Evolutionary conservation across 2,329 filamentous ascomycete genomes (phyloP).

Genomic region (Ophiocordyceps sinensis): DNA sequence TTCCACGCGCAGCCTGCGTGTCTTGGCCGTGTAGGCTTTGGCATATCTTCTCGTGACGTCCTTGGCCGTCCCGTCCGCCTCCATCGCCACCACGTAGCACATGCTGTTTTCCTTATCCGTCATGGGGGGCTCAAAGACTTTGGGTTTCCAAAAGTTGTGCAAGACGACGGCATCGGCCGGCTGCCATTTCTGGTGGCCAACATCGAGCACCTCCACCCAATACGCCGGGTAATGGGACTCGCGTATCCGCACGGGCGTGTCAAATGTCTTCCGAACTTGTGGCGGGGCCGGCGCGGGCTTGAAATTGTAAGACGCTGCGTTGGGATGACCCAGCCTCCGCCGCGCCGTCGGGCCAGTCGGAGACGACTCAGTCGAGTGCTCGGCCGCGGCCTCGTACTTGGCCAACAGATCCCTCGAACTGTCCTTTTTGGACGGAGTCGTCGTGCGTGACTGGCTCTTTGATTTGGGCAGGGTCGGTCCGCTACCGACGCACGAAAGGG

Average conservation of each 20-base stretch:
- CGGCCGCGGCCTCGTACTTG: slow-evolving; percentile 21
- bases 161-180: slow-evolving; percentile 77
- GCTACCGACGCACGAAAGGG: slow-evolving; percentile 51
- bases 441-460: slow-evolving; percentile 13
- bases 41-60: slow-evolving; percentile 84
- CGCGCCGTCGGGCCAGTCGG: slow-evolving; percentile 23
- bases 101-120: slow-evolving; percentile 64
- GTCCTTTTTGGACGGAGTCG: slow-evolving; percentile 17
- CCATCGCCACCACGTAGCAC: slow-evolving; percentile 74
- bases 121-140: slow-evolving; percentile 68
- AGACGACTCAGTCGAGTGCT: slow-evolving; percentile 18
- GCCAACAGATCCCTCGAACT: slow-evolving; percentile 10
- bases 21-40: slow-evolving; percentile 84
- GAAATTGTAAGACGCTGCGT: slow-evolving; percentile 37
- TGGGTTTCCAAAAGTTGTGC: slow-evolving; percentile 56
- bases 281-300: slow-evolving; percentile 27
- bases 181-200: slow-evolving; percentile 81
- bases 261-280: slow-evolving; percentile 15
- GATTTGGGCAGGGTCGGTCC: slow-evolving; percentile 33
- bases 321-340: slow-evolving; percentile 37
- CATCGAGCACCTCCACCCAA: slow-evolving; percentile 87
- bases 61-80: slow-evolving; percentile 59
- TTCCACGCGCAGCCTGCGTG: slow-evolving; percentile 68
- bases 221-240: slow-evolving; percentile 74
- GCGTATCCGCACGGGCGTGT: slow-evolving; percentile 30